These are phyloP conservation scores for Chytriomyces sp. DNA, from an alignment of 192 early-diverging fungal species.

Conservation along the genomic window DNA sequence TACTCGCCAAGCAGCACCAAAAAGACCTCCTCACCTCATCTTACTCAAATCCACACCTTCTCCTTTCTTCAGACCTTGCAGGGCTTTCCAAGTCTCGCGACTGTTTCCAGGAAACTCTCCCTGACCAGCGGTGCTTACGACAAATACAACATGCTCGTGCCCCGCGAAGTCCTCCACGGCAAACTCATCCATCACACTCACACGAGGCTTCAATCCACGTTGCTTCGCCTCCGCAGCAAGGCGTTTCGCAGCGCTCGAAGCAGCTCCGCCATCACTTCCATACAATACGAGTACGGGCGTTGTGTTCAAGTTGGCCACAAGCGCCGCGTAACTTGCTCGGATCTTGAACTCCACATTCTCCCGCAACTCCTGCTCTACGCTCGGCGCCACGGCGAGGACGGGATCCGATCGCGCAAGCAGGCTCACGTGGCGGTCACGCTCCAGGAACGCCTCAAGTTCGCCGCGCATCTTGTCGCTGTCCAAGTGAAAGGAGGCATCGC, in stretches of 20 bases:
- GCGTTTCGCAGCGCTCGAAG: conserved; percentile 79
- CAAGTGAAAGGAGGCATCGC: conserved; percentile 65
- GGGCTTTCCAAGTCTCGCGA: conserved; percentile 84
- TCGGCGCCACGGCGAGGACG: conserved; percentile 54
- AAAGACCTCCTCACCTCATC: neutral
- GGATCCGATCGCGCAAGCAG: conserved; percentile 72
- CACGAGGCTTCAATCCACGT: conserved; percentile 76
- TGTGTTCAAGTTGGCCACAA: conserved; percentile 74
- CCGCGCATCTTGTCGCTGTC: conserved; percentile 80
- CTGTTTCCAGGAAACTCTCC: conserved; percentile 93
- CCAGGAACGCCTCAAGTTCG: conserved; percentile 79
- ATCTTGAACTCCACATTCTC: conserved; percentile 52
- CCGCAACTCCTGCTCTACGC: conserved; percentile 63
- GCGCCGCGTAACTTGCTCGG: conserved; percentile 59
- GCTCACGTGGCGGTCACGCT: conserved; percentile 82
- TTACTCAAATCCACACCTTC: conserved; percentile 22
- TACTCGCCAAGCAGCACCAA: conserved; percentile 38
- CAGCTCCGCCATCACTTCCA: conserved; percentile 91
- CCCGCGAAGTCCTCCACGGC: conserved; percentile 75
- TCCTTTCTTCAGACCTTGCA: conserved; percentile 45
- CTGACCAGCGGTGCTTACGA: conserved; percentile 89
- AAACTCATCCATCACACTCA: conserved; percentile 82
- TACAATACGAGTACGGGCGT: conserved; percentile 84
- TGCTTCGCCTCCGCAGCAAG: conserved; percentile 80
- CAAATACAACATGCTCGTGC: conserved; percentile 78